Percentiles rank a stretch among this genome's conserved stretches.
Conservation (phyloP, 2,329 filamentous ascomycete genomes). For the Neoscytalidium dimidiatum region DNA sequence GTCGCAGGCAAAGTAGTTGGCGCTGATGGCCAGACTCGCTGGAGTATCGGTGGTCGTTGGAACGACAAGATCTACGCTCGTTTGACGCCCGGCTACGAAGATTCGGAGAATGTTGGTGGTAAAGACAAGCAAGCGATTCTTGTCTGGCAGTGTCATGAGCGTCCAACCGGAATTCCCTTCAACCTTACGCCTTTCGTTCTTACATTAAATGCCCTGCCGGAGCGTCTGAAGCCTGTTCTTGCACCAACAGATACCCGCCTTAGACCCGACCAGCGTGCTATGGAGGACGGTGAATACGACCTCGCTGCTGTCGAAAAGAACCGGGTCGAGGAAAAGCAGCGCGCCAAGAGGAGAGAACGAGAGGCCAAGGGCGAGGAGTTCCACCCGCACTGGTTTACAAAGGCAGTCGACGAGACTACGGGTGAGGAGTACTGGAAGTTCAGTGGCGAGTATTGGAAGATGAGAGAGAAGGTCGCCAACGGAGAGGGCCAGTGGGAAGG, state of each 20-base stretch:
- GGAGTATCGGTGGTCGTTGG: slow-evolving; percentile 92
- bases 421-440: slow-evolving; percentile 91
- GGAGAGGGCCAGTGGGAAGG: slow-evolving; percentile 67
- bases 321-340: slow-evolving; percentile 87
- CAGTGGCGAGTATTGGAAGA: slow-evolving; percentile 84
- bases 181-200: slow-evolving; percentile 96
- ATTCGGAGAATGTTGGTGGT: slow-evolving; percentile 35
- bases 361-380: slow-evolving; percentile 83
- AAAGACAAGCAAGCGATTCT: slow-evolving; percentile 74
- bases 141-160: slow-evolving; percentile 85
- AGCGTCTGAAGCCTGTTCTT: slow-evolving; percentile 73
- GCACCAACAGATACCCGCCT: slow-evolving; percentile 94
- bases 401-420: slow-evolving; percentile 71
- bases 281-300: slow-evolving; percentile 98
- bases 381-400: slow-evolving; percentile 80
- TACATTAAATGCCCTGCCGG: slow-evolving; percentile 88
- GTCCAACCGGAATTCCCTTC: slow-evolving; percentile 86
- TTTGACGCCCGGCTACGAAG: slow-evolving; percentile 87
- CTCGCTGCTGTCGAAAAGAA: slow-evolving; percentile 93
- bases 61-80: slow-evolving; percentile 97
- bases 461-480: slow-evolving; percentile 65
- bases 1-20: slow-evolving; percentile 85
- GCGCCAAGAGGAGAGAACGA: slow-evolving; percentile 69
- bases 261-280: slow-evolving; percentile 90
- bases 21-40: slow-evolving; percentile 73